Percentiles rank a stretch among this genome's conserved stretches.
Conservation (phyloP, 208 protist species). For the Kentomonas sorsogonicus region DNA sequence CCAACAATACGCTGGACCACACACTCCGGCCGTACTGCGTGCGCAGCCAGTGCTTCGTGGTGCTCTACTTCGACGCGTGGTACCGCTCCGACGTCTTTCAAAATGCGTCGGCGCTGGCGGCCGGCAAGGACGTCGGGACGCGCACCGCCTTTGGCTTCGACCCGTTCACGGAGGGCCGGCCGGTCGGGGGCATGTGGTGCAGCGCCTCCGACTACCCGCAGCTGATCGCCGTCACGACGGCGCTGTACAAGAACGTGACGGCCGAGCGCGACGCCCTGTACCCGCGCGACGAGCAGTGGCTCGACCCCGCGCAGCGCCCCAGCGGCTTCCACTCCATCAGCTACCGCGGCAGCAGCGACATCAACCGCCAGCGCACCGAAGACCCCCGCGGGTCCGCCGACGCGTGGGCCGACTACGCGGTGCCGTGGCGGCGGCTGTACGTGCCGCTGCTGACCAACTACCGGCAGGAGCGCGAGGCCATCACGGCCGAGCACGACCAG, state of each 20-base stretch:
- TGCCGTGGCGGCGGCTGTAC: slow-evolving; percentile 49
- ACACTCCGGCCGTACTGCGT: not conserved
- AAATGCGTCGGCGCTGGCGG: slow-evolving; percentile 22
- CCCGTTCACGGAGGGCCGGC: slow-evolving; percentile 26
- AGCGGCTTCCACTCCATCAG: slow-evolving; percentile 21
- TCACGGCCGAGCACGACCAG: slow-evolving; percentile 45
- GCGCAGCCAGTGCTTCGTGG: slow-evolving; percentile 39
- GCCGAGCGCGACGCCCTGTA: slow-evolving; percentile 28
- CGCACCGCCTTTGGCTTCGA: slow-evolving; percentile 51
- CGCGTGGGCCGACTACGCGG: slow-evolving; percentile 47
- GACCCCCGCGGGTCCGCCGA: slow-evolving; percentile 38
- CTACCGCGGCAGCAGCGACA: slow-evolving; percentile 53
- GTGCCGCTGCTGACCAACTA: slow-evolving; percentile 50
- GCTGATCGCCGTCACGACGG: slow-evolving; percentile 43
- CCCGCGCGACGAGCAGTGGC: slow-evolving; percentile 27
- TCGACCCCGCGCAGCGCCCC: slow-evolving; percentile 22
- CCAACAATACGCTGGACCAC: slow-evolving; percentile 9
- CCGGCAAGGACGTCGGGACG: slow-evolving; percentile 36
- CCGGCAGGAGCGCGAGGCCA: slow-evolving; percentile 17
- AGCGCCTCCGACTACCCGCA: slow-evolving; percentile 28
- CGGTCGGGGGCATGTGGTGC: slow-evolving; percentile 37
- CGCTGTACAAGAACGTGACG: slow-evolving; percentile 26
- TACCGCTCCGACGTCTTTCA: slow-evolving; percentile 62
- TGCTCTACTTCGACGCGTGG: slow-evolving; percentile 70
- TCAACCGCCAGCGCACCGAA: slow-evolving; percentile 53